Evolutionary conservation across 176 grass and related monocot species (phyloP).

Genomic region (Zea luxurians): DNA sequence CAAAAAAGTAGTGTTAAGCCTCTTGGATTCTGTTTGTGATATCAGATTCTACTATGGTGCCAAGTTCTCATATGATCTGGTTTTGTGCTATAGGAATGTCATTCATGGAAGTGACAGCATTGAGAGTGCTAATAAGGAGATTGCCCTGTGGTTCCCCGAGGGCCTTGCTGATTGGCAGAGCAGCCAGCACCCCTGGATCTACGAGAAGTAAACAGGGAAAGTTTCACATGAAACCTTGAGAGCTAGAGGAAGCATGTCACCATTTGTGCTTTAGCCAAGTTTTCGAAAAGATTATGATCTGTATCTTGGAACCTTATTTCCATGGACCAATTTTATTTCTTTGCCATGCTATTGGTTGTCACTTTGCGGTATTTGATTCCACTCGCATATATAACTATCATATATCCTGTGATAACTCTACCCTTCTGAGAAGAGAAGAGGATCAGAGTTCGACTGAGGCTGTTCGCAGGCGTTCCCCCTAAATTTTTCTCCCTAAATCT

Average conservation of each 20-base stretch:
- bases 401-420: no score
- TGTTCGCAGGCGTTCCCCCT: no score
- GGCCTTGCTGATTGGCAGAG: conserved; percentile 70
- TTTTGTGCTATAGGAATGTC: conserved; percentile 62
- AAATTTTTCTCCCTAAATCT: no score
- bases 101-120: conserved; percentile 91
- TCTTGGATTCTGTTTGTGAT: background rate
- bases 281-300: conserved; percentile 22
- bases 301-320: conserved; percentile 43
- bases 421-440: no score
- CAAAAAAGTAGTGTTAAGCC: no score
- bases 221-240: conserved; percentile 1
- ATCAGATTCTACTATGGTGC: background rate
- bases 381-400: no score
- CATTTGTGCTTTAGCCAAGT: conserved; percentile 15
- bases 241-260: conserved; percentile 1
- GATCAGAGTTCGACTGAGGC: no score
- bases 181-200: conserved; percentile 94
- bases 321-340: conserved; percentile 30
- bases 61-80: conserved; percentile 1
- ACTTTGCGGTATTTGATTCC: background rate
- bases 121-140: conserved; percentile 92
- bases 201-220: conserved; percentile 55
- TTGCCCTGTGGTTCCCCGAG: conserved; percentile 90
- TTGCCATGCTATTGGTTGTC: conserved; percentile 12